Evolutionary conservation across 768 basidiomycete genomes (phyloP).

Genomic region (Suillus discolor): DNA sequence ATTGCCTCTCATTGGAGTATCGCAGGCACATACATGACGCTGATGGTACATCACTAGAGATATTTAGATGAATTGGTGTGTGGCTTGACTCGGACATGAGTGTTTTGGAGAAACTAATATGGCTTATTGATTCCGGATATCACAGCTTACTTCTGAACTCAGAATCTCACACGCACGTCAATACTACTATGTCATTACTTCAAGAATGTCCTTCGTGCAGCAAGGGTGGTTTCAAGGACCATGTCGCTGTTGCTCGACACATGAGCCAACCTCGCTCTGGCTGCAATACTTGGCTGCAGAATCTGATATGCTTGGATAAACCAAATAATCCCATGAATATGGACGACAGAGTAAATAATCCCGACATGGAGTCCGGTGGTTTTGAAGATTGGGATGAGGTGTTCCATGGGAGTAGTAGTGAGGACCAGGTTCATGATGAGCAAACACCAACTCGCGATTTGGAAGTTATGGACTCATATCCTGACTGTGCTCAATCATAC

Average conservation of each 20-base stretch:
- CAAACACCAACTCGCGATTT: not conserved
- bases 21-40: too few species aligned
- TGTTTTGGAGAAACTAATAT: too few species aligned
- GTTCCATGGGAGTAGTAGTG: not conserved
- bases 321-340: not conserved
- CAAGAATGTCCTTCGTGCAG: not conserved
- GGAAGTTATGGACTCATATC: not conserved
- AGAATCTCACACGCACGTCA: too few species aligned
- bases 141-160: too few species aligned
- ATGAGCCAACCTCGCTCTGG: not conserved
- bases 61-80: too few species aligned
- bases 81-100: too few species aligned
- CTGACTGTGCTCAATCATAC: not conserved
- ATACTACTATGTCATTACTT: too few species aligned
- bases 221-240: not conserved
- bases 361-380: not conserved
- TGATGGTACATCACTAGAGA: too few species aligned
- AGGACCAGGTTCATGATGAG: too few species aligned
- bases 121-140: too few species aligned
- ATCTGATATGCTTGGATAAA: not conserved
- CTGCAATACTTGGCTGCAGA: not conserved
- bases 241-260: not conserved
- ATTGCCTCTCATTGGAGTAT: too few species aligned
- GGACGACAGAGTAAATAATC: not conserved
- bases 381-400: not conserved